Percentiles rank a stretch among this genome's conserved stretches.
phyloP scores from a whole-genome alignment of 805 yeast genomes.

The Candida schatavii region DNA sequence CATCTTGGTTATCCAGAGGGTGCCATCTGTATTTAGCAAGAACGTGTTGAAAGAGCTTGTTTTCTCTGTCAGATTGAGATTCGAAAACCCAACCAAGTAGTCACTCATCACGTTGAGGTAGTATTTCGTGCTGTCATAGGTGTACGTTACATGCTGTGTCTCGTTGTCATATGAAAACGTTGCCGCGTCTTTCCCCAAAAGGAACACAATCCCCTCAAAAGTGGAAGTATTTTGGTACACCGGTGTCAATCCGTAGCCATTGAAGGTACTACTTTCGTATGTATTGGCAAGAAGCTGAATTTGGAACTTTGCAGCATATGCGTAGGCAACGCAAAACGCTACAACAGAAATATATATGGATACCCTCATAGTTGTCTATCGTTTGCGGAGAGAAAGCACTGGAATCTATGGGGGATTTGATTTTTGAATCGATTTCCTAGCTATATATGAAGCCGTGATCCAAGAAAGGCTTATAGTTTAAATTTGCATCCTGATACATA shows the following conservation, averaged over 20 bases:
- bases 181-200: not conserved
- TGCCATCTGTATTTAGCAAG: not conserved
- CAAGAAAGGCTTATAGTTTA: not conserved
- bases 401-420: not conserved
- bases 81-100: slow-evolving; percentile 2
- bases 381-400: not conserved
- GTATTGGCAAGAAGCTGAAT: not conserved
- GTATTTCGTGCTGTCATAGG: not conserved
- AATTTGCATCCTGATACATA: not conserved
- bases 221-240: not conserved
- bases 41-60: not conserved
- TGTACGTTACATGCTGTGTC: not conserved
- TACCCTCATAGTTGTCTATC: not conserved
- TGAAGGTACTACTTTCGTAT: not conserved
- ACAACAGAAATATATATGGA: not conserved
- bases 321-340: not conserved
- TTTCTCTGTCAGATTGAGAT: not conserved
- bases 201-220: not conserved
- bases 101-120: not conserved
- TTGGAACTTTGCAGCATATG: not conserved
- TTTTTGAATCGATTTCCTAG: not conserved
- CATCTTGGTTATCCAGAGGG: slow-evolving; percentile 2
- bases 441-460: not conserved
- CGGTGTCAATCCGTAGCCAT: not conserved
- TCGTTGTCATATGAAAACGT: not conserved